Percentiles rank a stretch among this genome's conserved stretches.
Conservation (phyloP, 345 rosid genomes). For the Dovyalis caffra region DNA sequence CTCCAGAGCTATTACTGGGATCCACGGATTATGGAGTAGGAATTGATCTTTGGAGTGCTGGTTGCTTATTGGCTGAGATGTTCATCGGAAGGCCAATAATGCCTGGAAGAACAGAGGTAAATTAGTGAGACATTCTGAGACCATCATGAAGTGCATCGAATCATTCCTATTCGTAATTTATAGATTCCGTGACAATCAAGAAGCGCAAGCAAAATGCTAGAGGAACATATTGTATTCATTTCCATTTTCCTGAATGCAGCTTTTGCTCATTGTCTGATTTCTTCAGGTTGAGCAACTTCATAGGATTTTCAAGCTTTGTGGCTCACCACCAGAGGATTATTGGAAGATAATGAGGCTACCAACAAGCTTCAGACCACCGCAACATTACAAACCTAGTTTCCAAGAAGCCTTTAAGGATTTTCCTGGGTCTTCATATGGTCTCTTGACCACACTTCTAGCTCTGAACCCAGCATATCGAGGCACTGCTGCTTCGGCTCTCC, state of each 20-base stretch:
- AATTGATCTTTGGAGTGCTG: slow-evolving; percentile 88
- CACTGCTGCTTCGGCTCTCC: slow-evolving; percentile 67
- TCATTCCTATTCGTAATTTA: background rate
- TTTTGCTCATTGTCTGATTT: too few species aligned
- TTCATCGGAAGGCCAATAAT: slow-evolving; percentile 71
- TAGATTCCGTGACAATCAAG: background rate
- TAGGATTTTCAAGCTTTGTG: slow-evolving; percentile 82
- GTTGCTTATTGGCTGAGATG: slow-evolving; percentile 82
- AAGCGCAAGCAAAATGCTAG: background rate
- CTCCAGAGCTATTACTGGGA: slow-evolving; percentile 78
- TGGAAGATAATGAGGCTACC: slow-evolving; percentile 72
- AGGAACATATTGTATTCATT: background rate
- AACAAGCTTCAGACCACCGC: slow-evolving; percentile 69
- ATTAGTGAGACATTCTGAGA: background rate
- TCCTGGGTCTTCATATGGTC: slow-evolving; percentile 51
- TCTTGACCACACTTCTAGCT: slow-evolving; percentile 58
- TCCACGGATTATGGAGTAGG: slow-evolving; percentile 84
- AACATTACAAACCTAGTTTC: slow-evolving; percentile 64
- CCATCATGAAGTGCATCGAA: background rate
- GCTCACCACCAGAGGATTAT: slow-evolving; percentile 77
- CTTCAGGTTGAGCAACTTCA: slow-evolving; percentile 88
- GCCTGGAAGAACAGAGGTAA: slow-evolving; percentile 92
- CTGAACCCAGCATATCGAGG: slow-evolving; percentile 70
- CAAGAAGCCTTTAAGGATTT: slow-evolving; percentile 60
- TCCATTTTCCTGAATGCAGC: background rate